Conservation (phyloP, 768 basidiomycete genomes). For the Russula sp. region DNA sequence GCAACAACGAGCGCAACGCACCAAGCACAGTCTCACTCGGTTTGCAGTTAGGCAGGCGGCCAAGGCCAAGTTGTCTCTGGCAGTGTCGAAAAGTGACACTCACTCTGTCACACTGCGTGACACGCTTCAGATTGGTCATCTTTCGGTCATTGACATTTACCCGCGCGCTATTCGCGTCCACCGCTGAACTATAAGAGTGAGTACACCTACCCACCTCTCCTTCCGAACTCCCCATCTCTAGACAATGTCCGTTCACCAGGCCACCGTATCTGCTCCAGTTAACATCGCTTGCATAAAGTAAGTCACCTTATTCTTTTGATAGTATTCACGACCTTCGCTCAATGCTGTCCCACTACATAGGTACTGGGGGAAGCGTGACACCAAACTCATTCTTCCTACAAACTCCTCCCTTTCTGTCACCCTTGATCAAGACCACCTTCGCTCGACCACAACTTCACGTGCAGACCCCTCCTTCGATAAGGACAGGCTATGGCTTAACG, state of each 20-base stretch:
- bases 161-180: constrained; percentile 32
- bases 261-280: constrained; percentile 89
- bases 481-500: constrained; percentile 94
- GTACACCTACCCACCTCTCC: constrained; percentile 10
- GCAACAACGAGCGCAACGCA: not conserved
- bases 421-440: constrained; percentile 91
- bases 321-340: not conserved
- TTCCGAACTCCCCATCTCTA: constrained; percentile 2
- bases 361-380: constrained; percentile 99
- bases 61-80: too few species aligned
- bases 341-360: constrained; percentile 41
- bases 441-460: constrained; percentile 90
- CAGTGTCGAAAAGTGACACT: not conserved
- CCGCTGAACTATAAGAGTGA: constrained; percentile 19
- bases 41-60: too few species aligned
- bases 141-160: constrained; percentile 13
- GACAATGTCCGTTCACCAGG: constrained; percentile 66
- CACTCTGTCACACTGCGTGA: constrained; percentile 4
- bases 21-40: constrained; percentile 5
- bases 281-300: constrained; percentile 99
- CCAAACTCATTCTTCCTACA: constrained; percentile 90
- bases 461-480: constrained; percentile 68
- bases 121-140: constrained; percentile 16
- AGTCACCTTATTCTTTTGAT: constrained; percentile 30
- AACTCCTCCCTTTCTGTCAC: constrained; percentile 99